Evolutionary conservation across 768 basidiomycete genomes (phyloP), one percentile per base, ranked within the genome.

Genomic region (Russula virescens): DNA sequence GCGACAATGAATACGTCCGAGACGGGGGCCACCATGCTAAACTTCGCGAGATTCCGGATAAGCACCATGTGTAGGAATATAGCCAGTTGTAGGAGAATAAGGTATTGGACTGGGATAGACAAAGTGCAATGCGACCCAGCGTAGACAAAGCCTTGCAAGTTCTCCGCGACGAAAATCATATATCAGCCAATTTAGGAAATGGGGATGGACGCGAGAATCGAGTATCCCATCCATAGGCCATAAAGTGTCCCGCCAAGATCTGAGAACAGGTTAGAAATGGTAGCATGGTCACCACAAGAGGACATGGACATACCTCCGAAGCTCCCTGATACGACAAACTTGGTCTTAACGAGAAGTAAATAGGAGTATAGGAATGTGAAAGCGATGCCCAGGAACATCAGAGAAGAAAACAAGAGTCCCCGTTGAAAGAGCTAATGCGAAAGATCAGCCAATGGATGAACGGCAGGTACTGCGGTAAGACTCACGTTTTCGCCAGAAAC

Each of bases 1-100:
- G 88, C 83, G 18, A 99, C 78, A 71, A 99, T 98, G 78, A 98
- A 98, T 1, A 78, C 94, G 72, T 99, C 97, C 1, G 97, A 97
- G 28, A 97, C 73, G 55, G 98, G 84, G 3, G 94, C 96, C 0
- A 95, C 90, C 1, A 87, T 86, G 68, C 91, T 94, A 40, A 99
- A 81, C 74, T 95, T 97, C 31, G 95, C 91, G 21, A 99, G 80
- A 74, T 97, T 92, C 31, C 97, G 84, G 58, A 98, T 80, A 65
- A 99, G 85, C 5, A 86, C 90, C 55, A 97, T 76, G 0, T 97
- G 97, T n/a, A n/a, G n/a, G n/a, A n/a, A n/a, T n/a, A n/a, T n/a
- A n/a, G 94, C 68, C 49, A 94, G 74, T 71, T 98, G 91, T 34
- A 88, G 76, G 50, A 91, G 71, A 69, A 99, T 98, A 72, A 91